These are phyloP conservation scores for Ophiostoma tasmaniense DNA, from an alignment of 2,329 filamentous ascomycete species.

Conservation along the genomic window DNA sequence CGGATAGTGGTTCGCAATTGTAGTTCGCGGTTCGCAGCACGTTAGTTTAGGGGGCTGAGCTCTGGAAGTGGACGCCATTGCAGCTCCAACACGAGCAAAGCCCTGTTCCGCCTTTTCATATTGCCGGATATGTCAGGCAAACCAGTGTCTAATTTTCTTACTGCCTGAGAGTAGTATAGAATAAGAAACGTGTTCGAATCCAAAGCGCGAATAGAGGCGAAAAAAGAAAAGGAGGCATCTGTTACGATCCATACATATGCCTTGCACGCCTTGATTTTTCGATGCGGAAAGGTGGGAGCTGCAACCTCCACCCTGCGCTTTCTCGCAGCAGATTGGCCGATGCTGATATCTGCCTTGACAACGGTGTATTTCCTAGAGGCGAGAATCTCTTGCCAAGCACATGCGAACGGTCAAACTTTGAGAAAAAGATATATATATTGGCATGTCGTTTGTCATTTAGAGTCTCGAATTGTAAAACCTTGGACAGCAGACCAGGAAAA, in stretches of 20 bases:
- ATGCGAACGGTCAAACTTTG: neutral
- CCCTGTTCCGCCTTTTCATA: neutral
- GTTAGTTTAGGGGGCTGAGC: neutral
- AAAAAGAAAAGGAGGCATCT: neutral
- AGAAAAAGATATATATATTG: neutral
- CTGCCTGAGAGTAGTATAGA: neutral
- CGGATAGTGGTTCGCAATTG: neutral
- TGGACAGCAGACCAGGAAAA: neutral
- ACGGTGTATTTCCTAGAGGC: neutral
- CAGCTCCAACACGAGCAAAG: neutral
- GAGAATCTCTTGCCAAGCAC: neutral
- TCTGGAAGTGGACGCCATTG: neutral
- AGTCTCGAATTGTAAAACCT: neutral
- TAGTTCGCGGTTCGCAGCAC: neutral
- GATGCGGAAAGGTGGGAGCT: neutral
- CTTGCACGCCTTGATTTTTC: neutral
- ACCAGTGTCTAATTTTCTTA: neutral
- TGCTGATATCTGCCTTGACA: neutral
- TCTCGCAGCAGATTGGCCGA: neutral
- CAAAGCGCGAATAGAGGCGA: neutral
- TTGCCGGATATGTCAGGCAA: neutral
- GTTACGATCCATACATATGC: neutral
- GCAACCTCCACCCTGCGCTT: too few relatives aligned
- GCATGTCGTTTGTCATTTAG: neutral
- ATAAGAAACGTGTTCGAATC: neutral